Evolutionary conservation across 2,329 filamentous ascomycete species (phyloP).

Genomic region (Xylariaceae sp.): DNA sequence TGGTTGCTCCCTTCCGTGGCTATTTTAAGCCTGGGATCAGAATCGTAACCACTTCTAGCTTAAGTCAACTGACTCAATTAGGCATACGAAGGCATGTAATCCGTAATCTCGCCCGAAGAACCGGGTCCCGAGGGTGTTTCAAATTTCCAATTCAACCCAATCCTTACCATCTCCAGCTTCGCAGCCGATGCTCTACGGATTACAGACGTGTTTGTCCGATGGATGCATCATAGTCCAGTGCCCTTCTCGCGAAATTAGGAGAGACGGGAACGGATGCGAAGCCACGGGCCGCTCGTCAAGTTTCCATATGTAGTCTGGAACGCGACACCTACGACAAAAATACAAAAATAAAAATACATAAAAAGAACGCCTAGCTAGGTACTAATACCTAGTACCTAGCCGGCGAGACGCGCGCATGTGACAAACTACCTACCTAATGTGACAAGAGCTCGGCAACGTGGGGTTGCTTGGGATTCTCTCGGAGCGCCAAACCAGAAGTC

Average conservation of each 20-base stretch:
- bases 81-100: too few relatives aligned
- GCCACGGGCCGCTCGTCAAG: background rate
- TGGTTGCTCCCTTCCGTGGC: background rate
- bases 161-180: background rate
- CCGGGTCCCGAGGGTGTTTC: background rate
- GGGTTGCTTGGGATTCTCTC: background rate
- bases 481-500: background rate
- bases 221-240: background rate
- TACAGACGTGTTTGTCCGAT: background rate
- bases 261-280: background rate
- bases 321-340: background rate
- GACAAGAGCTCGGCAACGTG: background rate
- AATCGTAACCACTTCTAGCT: background rate
- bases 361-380: background rate
- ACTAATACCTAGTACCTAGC: too few relatives aligned
- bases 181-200: background rate
- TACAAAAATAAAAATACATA: background rate
- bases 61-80: background rate
- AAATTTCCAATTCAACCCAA: background rate
- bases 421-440: background rate
- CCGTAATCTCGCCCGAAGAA: background rate
- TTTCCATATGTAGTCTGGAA: background rate
- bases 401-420: background rate
- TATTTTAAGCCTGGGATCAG: background rate
- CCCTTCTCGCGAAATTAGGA: background rate